Evolutionary conservation across 371 early-diverging fungal species (phyloP).

Genomic region (Umbelopsis sp.): DNA sequence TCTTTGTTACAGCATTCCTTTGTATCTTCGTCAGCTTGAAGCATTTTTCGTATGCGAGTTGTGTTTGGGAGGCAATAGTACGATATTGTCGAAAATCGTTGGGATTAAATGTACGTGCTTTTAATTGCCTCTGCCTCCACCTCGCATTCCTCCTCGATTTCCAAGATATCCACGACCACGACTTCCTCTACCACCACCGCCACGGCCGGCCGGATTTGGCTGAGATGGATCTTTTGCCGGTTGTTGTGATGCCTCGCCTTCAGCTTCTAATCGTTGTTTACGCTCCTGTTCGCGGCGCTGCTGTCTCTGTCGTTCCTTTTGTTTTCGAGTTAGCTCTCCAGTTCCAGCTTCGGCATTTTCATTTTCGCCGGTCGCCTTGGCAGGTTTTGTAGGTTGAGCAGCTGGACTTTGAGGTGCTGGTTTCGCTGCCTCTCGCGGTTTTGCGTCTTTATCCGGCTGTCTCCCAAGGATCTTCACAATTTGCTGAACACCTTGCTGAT

Average conservation of each 20-base stretch:
- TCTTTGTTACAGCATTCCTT: no score
- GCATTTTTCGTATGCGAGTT: neutral
- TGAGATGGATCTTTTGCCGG: neutral
- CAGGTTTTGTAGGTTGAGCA: neutral
- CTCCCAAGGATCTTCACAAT: slow-evolving; percentile 41
- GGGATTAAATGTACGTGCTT: neutral
- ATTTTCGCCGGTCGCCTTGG: neutral
- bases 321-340: neutral
- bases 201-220: neutral
- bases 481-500: slow-evolving; percentile 25
- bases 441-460: slow-evolving; percentile 18
- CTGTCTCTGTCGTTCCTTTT: slow-evolving; percentile 3
- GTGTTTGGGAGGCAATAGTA: neutral
- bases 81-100: neutral
- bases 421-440: neutral
- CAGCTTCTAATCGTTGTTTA: neutral
- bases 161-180: slow-evolving; percentile 11
- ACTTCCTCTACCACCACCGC: neutral
- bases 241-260: neutral
- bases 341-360: neutral
- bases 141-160: slow-evolving; percentile 16
- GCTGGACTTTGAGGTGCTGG: neutral
- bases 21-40: no score
- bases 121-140: slow-evolving; percentile 15
- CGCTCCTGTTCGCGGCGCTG: slow-evolving; percentile 5